Base-by-base conservation (phyloP, 2,329 filamentous ascomycete genomes). In the Fusarium nisikadoi region DNA sequence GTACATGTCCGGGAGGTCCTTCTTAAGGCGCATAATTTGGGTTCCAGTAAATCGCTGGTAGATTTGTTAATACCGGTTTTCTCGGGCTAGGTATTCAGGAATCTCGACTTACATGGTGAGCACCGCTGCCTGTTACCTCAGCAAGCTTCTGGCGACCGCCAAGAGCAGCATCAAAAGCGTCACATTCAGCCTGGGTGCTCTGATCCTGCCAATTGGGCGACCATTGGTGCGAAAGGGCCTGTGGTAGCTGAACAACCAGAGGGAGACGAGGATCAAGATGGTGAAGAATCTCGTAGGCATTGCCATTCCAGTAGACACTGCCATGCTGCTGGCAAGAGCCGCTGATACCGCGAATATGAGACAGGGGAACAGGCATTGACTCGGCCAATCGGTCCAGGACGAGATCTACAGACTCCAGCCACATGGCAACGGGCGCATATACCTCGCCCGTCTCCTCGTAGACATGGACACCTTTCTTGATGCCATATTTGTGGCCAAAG, bases 121-220 rank as follows among this genome's bases (percentile, higher is more conserved):
- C 96, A 74, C 94, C 92, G 80, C 95, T 98, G 35, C 96, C 96
- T 14, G 96, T 98, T 25, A 89, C 90, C 57, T 92, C 83, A 0
- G 96, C 96, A 75, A 99, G 83, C 70, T 87, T 86, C 76, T 92
- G 87, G 5, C 89, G 85, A 11, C 86, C 86, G 2, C 93, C 93
- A 12, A 98, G 83, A 58, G 86, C 85, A 9, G 84, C 87, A 80
- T 98, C 95, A 79, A 98, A 98, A 71, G 89, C 87, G 80, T 98
- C 94, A 79, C 95, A 98, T 83, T 99, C 93, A 73, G 87, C 87
- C 84, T 98, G 94, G 4, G 96, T 98, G 83, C 94, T 97, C 69
- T 95, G 92, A 81, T 99, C 96, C 83, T 98, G 96, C 96, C 96
- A 99, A 81, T 98, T 99, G 12, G 96, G 96, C 73, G 94, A 94